phyloP scores from a whole-genome alignment of 2,329 filamentous ascomycete genomes.

The Alternaria triticina region DNA sequence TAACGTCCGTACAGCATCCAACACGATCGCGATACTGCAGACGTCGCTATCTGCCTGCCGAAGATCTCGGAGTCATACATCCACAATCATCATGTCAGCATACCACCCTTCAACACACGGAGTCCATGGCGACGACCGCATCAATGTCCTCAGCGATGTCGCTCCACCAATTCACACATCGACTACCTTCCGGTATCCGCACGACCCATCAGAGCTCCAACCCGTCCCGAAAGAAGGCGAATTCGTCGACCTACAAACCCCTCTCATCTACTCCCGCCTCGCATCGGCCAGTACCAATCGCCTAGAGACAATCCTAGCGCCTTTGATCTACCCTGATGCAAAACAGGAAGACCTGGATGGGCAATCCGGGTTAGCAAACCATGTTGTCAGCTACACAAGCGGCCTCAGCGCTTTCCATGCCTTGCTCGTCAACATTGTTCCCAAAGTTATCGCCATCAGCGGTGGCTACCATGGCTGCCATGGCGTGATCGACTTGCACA shows the following conservation, averaged over 20 bases:
- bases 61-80: background rate
- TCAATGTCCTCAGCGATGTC: slow-evolving; percentile 77
- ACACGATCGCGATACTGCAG: background rate
- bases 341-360: slow-evolving; percentile 18
- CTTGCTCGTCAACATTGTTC: slow-evolving; percentile 82
- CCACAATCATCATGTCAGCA: slow-evolving; percentile 1
- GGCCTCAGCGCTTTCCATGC: slow-evolving; percentile 90
- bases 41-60: background rate
- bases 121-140: slow-evolving; percentile 81
- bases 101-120: slow-evolving; percentile 70
- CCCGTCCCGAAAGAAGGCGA: slow-evolving; percentile 56
- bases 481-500: slow-evolving; percentile 76
- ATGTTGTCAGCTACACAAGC: slow-evolving; percentile 77
- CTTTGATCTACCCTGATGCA: slow-evolving; percentile 67
- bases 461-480: slow-evolving; percentile 94
- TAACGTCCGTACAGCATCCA: background rate
- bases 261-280: slow-evolving; percentile 77
- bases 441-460: slow-evolving; percentile 80
- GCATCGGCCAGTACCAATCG: slow-evolving; percentile 80
- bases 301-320: slow-evolving; percentile 80
- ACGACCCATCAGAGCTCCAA: slow-evolving; percentile 70
- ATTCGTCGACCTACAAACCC: slow-evolving; percentile 35
- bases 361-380: slow-evolving; percentile 44
- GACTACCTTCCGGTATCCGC: slow-evolving; percentile 85
- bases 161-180: slow-evolving; percentile 89